Percentiles rank a stretch among this genome's conserved stretches.
Conservation (phyloP, 164 flowering plant species). For the Tinospora cordifolia region DNA sequence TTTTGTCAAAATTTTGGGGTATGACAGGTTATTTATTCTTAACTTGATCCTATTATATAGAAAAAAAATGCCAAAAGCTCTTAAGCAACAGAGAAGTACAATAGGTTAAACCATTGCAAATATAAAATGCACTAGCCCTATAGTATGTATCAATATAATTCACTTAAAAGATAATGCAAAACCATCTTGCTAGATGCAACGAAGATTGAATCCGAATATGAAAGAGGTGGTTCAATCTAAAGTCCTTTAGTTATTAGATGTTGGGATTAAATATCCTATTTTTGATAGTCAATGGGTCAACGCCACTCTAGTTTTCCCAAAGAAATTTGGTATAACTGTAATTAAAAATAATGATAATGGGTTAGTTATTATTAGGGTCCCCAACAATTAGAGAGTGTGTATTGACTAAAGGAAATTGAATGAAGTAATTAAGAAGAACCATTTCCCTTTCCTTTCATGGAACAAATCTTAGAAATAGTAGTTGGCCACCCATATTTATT, state of each 20-base stretch:
- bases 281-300: background rate
- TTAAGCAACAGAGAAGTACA: too few relatives aligned
- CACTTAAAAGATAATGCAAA: background rate
- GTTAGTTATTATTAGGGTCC: background rate
- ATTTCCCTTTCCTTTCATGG: background rate
- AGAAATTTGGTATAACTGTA: background rate
- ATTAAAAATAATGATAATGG: background rate
- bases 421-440: background rate
- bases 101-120: too few relatives aligned
- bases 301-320: background rate
- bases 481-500: background rate
- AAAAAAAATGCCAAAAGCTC: too few relatives aligned
- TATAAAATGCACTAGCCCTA: too few relatives aligned
- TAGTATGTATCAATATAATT: too few relatives aligned
- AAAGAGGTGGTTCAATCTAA: background rate
- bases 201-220: background rate
- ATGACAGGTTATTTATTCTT: too few relatives aligned
- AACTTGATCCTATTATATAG: too few relatives aligned
- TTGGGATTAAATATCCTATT: background rate
- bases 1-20: too few relatives aligned
- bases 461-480: background rate
- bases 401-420: background rate
- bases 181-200: background rate
- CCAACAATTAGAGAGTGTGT: background rate
- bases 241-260: background rate